A percentile compares a stretch with the other conserved stretches of the same genome.
These are phyloP conservation scores for Parastagonospora nodorum DNA, from an alignment of 2,329 filamentous ascomycete genomes.

Conservation along the genomic window DNA sequence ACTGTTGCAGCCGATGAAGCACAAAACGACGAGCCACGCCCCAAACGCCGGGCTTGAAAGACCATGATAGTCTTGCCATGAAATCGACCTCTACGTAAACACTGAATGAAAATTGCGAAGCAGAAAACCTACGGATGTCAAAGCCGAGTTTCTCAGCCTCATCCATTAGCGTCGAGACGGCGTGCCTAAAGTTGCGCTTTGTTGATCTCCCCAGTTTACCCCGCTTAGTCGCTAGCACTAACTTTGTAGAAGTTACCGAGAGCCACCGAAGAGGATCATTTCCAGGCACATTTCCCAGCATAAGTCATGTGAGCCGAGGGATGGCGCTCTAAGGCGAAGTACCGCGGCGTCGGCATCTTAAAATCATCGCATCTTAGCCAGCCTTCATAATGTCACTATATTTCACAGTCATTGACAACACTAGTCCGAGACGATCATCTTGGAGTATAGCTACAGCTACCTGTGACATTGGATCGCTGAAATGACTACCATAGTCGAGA, in stretches of 20 bases:
- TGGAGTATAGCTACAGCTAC: not conserved
- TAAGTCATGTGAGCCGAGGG: conserved; percentile 15
- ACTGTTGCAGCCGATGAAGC: conserved; percentile 4
- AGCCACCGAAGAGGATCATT: conserved; percentile 9
- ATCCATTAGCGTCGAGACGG: too few species aligned
- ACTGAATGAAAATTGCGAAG: not conserved
- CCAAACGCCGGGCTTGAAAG: conserved; percentile 24
- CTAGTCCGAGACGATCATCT: not conserved
- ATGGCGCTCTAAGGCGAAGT: not conserved
- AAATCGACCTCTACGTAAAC: not conserved
- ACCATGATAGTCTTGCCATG: not conserved
- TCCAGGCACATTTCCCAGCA: not conserved
- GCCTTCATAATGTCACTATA: too few species aligned
- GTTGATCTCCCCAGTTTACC: conserved; percentile 17
- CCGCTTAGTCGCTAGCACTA: conserved; percentile 28
- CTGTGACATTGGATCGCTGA: not conserved
- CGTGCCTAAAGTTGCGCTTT: too few species aligned
- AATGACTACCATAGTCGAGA: conserved; percentile 43
- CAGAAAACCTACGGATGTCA: not conserved
- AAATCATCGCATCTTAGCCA: too few species aligned
- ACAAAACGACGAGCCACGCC: conserved; percentile 12
- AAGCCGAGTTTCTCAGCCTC: not conserved
- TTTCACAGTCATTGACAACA: not conserved
- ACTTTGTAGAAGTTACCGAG: conserved; percentile 25
- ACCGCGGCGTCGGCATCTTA: not conserved